A percentile compares a stretch with the other conserved stretches of the same genome.
Conservation (phyloP, 352 stramenopile species). For the Pseudoperonospora humuli region DNA sequence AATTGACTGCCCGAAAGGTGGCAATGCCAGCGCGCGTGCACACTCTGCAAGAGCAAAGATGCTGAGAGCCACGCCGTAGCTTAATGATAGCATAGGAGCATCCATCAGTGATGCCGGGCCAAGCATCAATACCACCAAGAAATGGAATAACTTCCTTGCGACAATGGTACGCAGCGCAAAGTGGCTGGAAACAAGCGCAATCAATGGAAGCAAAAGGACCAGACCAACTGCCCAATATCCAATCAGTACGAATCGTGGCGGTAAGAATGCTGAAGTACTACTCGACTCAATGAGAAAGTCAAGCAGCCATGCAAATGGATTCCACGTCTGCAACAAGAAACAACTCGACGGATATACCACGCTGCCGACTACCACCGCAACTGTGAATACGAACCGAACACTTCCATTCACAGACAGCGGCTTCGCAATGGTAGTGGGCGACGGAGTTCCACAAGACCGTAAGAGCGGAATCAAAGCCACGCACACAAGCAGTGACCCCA, state of each 20-base stretch:
- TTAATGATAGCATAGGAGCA: slow-evolving; percentile 57
- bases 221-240: slow-evolving; percentile 52
- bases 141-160: slow-evolving; percentile 72
- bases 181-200: slow-evolving; percentile 27
- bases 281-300: slow-evolving; percentile 31
- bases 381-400: slow-evolving; percentile 26
- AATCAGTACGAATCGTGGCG: slow-evolving; percentile 32
- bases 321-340: slow-evolving; percentile 51
- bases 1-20: slow-evolving; percentile 42
- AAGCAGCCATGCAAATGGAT: slow-evolving; percentile 54
- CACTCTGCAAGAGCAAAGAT: slow-evolving; percentile 70
- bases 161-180: slow-evolving; percentile 60
- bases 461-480: slow-evolving; percentile 42
- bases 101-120: slow-evolving; percentile 51
- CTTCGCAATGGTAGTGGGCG: slow-evolving; percentile 28
- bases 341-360: slow-evolving; percentile 61
- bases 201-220: slow-evolving; percentile 45
- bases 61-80: slow-evolving; percentile 65
- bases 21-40: slow-evolving; percentile 47
- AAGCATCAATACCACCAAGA: slow-evolving; percentile 75
- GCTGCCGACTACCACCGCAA: slow-evolving; percentile 20
- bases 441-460: slow-evolving; percentile 29
- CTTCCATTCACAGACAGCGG: slow-evolving; percentile 23
- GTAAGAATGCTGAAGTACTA: slow-evolving; percentile 5
- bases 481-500: slow-evolving; percentile 42